These are phyloP conservation scores for Pulveroboletus sp. DNA, from an alignment of 768 basidiomycete genomes.

Conservation along the genomic window DNA sequence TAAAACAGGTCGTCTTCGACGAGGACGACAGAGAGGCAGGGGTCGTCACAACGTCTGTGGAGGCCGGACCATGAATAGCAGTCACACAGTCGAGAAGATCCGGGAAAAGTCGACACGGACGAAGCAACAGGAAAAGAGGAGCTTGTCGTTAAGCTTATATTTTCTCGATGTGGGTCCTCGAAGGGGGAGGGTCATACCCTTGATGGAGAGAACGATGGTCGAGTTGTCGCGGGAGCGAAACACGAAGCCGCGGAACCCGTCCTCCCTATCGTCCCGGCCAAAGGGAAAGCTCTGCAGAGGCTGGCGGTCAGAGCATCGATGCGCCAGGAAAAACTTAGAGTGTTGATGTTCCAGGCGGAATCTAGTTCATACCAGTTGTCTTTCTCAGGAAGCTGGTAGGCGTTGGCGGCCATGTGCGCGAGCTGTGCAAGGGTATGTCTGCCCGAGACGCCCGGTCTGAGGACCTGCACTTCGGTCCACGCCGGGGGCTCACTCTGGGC, in stretches of 20 bases:
- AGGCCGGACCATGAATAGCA: constrained; percentile 58
- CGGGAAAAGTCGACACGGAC: constrained; percentile 86
- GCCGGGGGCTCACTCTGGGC: constrained; percentile 49
- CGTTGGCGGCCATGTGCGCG: constrained; percentile 85
- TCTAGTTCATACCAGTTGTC: constrained; percentile 83
- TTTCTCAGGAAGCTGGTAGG: constrained; percentile 71
- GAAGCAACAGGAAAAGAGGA: constrained; percentile 91
- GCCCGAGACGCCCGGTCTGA: constrained; percentile 77
- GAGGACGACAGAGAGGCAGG: constrained; percentile 80
- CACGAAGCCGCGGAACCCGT: constrained; percentile 89
- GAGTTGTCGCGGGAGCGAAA: constrained; percentile 76
- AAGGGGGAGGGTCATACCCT: constrained; percentile 79
- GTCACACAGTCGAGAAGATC: constrained; percentile 79
- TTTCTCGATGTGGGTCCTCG: constrained; percentile 82
- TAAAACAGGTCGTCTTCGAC: constrained; percentile 92
- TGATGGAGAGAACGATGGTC: constrained; percentile 84
- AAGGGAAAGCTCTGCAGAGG: constrained; percentile 66
- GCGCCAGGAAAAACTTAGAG: constrained; percentile 30
- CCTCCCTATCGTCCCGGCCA: constrained; percentile 62
- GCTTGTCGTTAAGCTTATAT: constrained; percentile 91
- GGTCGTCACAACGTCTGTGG: constrained; percentile 69
- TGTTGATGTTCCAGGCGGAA: constrained; percentile 58
- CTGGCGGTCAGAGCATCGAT: background rate
- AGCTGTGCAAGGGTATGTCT: constrained; percentile 76
- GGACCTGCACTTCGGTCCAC: constrained; percentile 67